Evolutionary conservation across 768 basidiomycete species (phyloP).

Genomic region (Naematelia aurantialba): DNA sequence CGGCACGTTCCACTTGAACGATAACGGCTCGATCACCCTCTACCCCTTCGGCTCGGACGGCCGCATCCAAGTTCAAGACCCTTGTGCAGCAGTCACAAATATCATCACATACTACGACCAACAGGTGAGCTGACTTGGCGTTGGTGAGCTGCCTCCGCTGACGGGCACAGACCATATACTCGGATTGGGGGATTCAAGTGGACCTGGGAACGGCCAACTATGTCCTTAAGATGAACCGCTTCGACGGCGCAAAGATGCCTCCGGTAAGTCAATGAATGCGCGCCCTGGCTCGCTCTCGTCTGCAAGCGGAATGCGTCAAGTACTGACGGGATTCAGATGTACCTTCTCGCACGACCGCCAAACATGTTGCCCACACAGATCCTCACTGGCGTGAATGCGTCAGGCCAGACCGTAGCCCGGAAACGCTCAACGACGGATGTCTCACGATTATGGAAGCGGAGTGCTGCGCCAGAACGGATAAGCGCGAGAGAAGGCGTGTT

Average conservation of each 20-base stretch:
- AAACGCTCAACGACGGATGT: slow-evolving; percentile 29
- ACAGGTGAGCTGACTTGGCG: slow-evolving; percentile 58
- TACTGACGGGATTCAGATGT: slow-evolving; percentile 33
- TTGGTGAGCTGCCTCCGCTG: slow-evolving; percentile 9
- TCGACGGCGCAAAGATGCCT: slow-evolving; percentile 70
- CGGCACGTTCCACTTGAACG: slow-evolving; percentile 64
- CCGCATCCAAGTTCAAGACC: slow-evolving; percentile 89
- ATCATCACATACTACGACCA: slow-evolving; percentile 79
- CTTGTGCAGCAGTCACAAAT: slow-evolving; percentile 82
- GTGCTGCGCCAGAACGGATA: slow-evolving; percentile 1
- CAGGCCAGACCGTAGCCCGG: slow-evolving; percentile 36
- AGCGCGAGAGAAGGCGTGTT: slow-evolving; percentile 1
- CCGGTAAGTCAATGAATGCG: slow-evolving; percentile 53
- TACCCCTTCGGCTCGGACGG: slow-evolving; percentile 73
- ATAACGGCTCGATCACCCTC: slow-evolving; percentile 77
- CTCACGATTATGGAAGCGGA: neutral
- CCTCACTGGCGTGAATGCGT: slow-evolving; percentile 56
- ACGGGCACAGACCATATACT: slow-evolving; percentile 37
- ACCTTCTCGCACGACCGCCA: slow-evolving; percentile 59
- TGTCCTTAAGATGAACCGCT: slow-evolving; percentile 73
- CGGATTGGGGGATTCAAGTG: slow-evolving; percentile 67
- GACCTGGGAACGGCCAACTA: slow-evolving; percentile 60
- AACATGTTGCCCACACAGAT: slow-evolving; percentile 77
- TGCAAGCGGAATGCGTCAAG: neutral
- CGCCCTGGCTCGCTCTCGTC: neutral